Conservation (phyloP, 805 yeast genomes). For the Candida silvicultrix region DNA sequence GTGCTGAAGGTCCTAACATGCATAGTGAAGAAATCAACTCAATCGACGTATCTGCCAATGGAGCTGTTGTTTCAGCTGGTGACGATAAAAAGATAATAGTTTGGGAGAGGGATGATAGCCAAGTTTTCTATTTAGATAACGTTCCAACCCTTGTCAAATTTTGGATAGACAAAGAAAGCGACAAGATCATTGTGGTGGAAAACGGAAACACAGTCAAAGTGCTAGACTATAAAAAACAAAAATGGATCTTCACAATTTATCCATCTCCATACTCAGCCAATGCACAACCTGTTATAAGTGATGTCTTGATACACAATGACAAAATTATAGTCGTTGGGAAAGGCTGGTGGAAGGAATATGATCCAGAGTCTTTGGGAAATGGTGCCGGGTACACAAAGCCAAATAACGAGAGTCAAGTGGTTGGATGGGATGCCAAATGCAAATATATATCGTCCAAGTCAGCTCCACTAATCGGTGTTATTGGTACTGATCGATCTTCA, state of each 20-base stretch:
- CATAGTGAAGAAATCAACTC: constrained; percentile 23
- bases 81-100: constrained; percentile 25
- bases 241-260: constrained; percentile 26
- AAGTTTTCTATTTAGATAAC: constrained; percentile 10
- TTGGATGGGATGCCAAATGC: constrained; percentile 16
- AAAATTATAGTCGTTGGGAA: constrained; percentile 25
- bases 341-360: constrained; percentile 29
- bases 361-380: constrained; percentile 18
- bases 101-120: constrained; percentile 21
- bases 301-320: constrained; percentile 18
- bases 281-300: constrained; percentile 9
- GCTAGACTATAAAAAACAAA: constrained; percentile 26
- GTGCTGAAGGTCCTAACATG: constrained; percentile 6
- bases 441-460: constrained; percentile 12
- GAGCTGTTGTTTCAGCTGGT: constrained; percentile 23
- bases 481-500: constrained; percentile 15
- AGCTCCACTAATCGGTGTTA: constrained; percentile 15
- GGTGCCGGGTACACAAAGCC: constrained; percentile 29
- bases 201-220: constrained; percentile 25
- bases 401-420: constrained; percentile 9
- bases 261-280: constrained; percentile 20
- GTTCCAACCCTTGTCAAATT: constrained; percentile 24
- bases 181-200: constrained; percentile 27
- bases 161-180: constrained; percentile 26
- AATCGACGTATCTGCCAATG: constrained; percentile 25